phyloP scores from a whole-genome alignment of 441 rosid species.

The Arabidopsis lyrata region DNA sequence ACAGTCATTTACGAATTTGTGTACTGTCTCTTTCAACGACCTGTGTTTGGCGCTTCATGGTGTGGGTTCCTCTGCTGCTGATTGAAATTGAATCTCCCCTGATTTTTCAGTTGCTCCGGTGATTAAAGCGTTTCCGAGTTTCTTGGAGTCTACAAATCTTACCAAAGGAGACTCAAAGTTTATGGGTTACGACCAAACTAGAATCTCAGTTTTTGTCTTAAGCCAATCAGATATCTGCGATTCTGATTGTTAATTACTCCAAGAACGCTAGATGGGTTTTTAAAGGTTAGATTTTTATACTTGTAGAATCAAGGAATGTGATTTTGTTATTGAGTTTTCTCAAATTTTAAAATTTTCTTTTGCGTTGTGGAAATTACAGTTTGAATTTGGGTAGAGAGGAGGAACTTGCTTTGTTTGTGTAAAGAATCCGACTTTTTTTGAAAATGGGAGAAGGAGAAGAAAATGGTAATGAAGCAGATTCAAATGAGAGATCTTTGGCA shows the following conservation, averaged over 20 bases:
- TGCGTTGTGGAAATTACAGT: neutral
- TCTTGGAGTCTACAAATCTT: neutral
- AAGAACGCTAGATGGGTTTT: neutral
- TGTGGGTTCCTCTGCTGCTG: neutral
- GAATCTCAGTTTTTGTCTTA: neutral
- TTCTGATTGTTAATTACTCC: neutral
- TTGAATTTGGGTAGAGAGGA: neutral
- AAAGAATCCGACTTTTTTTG: neutral
- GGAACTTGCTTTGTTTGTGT: conserved; percentile 1
- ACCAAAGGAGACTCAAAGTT: neutral
- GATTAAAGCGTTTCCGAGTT: neutral
- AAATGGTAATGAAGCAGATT: conserved; percentile 33
- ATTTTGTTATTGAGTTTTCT: conserved; percentile 4
- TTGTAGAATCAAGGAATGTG: neutral
- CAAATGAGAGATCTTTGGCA: conserved; percentile 63
- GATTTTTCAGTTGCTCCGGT: neutral
- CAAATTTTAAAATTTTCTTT: neutral
- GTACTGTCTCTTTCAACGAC: neutral
- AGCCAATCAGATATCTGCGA: neutral
- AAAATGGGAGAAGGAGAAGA: conserved; percentile 41
- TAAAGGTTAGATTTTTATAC: neutral
- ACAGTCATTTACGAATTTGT: neutral
- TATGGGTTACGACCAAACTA: neutral
- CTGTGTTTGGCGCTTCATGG: neutral
- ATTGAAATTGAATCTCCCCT: neutral